Base-by-base conservation (phyloP, 1,284 basidiomycete genomes). In the Ceratobasidium sp. region DNA sequence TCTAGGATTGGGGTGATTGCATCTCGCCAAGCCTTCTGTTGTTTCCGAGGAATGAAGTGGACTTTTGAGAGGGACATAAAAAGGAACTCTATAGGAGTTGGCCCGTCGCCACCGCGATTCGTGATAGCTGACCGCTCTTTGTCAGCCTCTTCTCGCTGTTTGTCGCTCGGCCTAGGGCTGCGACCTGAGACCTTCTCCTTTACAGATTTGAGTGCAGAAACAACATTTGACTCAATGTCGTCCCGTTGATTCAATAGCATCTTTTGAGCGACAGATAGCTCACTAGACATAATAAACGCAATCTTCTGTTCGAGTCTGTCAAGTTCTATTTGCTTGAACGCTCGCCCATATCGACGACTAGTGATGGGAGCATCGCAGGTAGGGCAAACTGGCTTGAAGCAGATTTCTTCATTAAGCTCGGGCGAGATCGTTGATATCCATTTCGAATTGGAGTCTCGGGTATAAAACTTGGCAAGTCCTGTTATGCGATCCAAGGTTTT, bases 401-500 rank as follows among this genome's bases (percentile, higher is more conserved):
- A 30, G 32, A 23, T 34, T 26, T 59, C 30, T 14, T 36, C 14
- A 8, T 26, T 21, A 34, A 55, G 8, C 8, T 70, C 30, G 28
- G 55, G 53, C 9, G 23, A 58, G 23, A 26, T 36, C 14, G 55
- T 2, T 12, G n/a, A 18, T 26, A 23, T 26, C 67, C 67, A 71
- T 23, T 39, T 59, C 18, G 43, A 45, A 18, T n/a, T 41, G 1
- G 9, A 10, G 30, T 71, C 57, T 18, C 21, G 77, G 0, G 73
- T 75, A 77, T 92, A 92, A 76, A 85, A 90, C 1, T 85, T 82
- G 0, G 73, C 67, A 78, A 92, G 83, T 1, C 80, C 76, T 73
- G 86, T 86, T 57, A 84, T 80, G 0, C 87, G 88, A 73, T 92
- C 91, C 21, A 92, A 82, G 0, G 89, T 89, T 77, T 90, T 89